Percentiles rank a stretch among this genome's conserved stretches.
Evolutionary conservation across 352 stramenopile genomes (phyloP).

Genomic region (Phytopythium cucurbitacearum): DNA sequence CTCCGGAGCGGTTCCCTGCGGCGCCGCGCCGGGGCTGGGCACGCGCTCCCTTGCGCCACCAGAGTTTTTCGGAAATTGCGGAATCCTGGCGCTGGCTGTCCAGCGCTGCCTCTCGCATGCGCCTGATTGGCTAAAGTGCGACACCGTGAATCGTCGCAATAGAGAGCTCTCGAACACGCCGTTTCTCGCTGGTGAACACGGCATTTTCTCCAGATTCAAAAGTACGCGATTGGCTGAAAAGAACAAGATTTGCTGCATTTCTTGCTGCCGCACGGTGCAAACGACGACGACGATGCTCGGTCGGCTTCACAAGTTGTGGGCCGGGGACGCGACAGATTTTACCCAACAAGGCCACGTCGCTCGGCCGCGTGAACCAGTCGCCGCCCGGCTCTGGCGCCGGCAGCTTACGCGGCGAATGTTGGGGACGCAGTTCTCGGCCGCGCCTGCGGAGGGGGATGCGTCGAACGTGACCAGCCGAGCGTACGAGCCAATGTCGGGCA

Average conservation of each 20-base stretch:
- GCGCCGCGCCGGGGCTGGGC: neutral
- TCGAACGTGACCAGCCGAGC: conserved; percentile 31
- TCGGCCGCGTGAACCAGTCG: no score
- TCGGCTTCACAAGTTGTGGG: no score
- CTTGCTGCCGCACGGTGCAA: no score
- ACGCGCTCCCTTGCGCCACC: neutral
- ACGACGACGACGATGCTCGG: no score
- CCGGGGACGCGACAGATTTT: no score
- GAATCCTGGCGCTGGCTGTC: neutral
- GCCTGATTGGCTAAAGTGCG: conserved; percentile 18
- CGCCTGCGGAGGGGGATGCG: conserved; percentile 36
- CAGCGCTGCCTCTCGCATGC: conserved; percentile 8
- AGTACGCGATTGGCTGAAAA: conserved; percentile 5
- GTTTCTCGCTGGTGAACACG: conserved; percentile 5
- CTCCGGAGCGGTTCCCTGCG: neutral
- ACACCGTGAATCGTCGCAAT: conserved; percentile 7
- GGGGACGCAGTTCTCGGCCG: conserved; percentile 31
- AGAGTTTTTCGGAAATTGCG: neutral
- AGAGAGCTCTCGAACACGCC: conserved; percentile 8
- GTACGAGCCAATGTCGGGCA: conserved; percentile 19
- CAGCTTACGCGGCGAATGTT: conserved; percentile 34
- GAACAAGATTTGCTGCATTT: neutral
- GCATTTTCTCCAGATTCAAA: conserved; percentile 2
- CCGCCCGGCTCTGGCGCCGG: no score
- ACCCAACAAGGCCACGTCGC: no score